Evolutionary conservation across 495 filamentous ascomycete genomes (phyloP), one percentile per base, ranked within the genome.

Genomic region (Aspergillus bertholletiae): DNA sequence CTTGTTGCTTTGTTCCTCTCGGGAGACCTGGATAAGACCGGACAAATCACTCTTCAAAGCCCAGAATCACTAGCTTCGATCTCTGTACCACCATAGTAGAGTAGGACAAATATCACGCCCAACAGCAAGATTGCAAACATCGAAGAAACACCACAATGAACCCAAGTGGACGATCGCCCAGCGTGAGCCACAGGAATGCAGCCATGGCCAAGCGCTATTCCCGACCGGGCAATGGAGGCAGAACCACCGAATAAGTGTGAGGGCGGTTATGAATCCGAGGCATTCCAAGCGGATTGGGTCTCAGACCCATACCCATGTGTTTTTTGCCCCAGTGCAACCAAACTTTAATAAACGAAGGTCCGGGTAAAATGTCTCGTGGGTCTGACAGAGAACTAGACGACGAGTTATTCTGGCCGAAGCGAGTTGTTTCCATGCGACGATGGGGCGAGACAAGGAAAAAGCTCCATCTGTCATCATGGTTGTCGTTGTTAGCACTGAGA

Each of bases 301-400:
- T 21, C 18, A 37, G 53, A 51, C 46, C 54, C 50, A 57, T 37
- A 47, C 46, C 55, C 59, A 62, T 62, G 55, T 62, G 55, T 43
- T 20, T 44, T 43, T 43, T 24, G 51, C 52, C 50, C 56, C 46
- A 54, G 27, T 46, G 44, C 24, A 51, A 46, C 35, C 51, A 60
- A 60, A 63, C 60, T 54, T 50, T 60, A 63, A 53, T 59, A 63
- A 41, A 59, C 57, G 53, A 62, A 43, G 17, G 21, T 12, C 18
- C 7, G 39, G 39, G 5, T 22, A 18, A 22, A 21, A 43, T 43
- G 17, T 20, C 39, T 43, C 39, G 39, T 43, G 39, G 34, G 39
- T 28, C 26, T 28, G 26, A 5, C 26, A 28, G 26, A n/a, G n/a
- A n/a, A n/a, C n/a, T n/a, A n/a, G n/a, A n/a, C n/a, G n/a, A n/a